Conservation (phyloP, 2,329 filamentous ascomycete genomes). For the Xenoacremonium recifei region DNA sequence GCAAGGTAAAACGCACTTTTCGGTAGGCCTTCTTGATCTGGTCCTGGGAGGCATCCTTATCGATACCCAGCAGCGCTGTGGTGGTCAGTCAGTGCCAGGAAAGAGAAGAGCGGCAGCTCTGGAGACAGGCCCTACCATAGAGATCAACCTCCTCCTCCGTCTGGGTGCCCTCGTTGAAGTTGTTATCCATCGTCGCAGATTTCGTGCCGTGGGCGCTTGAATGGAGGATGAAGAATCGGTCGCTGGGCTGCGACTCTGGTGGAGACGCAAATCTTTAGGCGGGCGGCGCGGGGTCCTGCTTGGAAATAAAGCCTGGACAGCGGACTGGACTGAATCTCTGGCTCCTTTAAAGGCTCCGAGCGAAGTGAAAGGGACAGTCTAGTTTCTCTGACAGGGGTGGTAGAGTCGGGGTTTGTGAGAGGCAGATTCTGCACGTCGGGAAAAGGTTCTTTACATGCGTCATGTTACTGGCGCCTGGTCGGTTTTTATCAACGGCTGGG, state of each 20-base stretch:
- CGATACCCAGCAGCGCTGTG: conserved; percentile 75
- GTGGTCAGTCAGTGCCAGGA: too few species aligned
- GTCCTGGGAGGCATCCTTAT: conserved; percentile 67
- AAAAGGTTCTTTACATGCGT: conserved; percentile 15
- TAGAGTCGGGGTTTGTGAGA: background rate
- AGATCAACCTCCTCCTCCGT: conserved; percentile 53
- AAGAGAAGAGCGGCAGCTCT: too few species aligned
- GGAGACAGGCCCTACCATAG: conserved; percentile 53
- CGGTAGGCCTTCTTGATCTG: conserved; percentile 96
- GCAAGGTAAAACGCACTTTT: conserved; percentile 70
- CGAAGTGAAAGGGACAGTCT: too few species aligned
- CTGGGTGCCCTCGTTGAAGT: conserved; percentile 23
- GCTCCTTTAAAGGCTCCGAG: too few species aligned
- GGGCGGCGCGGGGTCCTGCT: conserved; percentile 18
- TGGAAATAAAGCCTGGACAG: background rate
- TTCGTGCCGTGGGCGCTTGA: conserved; percentile 11
- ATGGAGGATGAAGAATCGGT: conserved; percentile 29
- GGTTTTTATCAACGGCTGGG: conserved; percentile 12
- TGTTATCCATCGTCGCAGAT: conserved; percentile 23
- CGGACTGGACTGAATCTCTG: too few species aligned
- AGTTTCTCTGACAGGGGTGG: too few species aligned
- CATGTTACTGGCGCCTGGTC: conserved; percentile 18
- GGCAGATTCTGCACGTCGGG: background rate
- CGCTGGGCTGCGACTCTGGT: background rate
- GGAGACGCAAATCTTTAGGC: conserved; percentile 23